Conservation (phyloP, 129 eudicot species). For the Calendula officinalis region DNA sequence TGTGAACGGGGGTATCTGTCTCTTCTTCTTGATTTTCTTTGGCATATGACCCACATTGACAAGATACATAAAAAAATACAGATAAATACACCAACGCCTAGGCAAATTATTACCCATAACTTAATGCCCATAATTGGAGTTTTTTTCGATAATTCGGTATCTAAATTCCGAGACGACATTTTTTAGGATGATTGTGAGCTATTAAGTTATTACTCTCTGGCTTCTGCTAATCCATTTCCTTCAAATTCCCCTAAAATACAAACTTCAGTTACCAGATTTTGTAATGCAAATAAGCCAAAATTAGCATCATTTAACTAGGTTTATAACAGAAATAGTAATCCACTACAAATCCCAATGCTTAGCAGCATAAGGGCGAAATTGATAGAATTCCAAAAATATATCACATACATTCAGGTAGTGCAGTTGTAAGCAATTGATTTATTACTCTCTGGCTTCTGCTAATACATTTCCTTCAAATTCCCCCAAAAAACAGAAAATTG, state of each 20-base stretch:
- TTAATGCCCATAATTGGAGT: conserved; percentile 63
- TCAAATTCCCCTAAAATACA: conserved; percentile 10
- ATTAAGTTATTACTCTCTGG: conserved; percentile 5
- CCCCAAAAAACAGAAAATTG: too few species aligned
- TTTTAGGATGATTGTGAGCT: conserved; percentile 9
- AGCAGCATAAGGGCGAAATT: background rate
- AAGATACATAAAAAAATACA: conserved; percentile 61
- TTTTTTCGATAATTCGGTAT: conserved; percentile 53
- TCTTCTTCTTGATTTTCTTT: conserved; percentile 60
- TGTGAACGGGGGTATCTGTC: conserved; percentile 50
- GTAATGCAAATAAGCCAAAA: background rate
- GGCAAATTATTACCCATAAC: conserved; percentile 76
- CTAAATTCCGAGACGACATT: conserved; percentile 62
- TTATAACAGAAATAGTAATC: background rate
- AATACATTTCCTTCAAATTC: too few species aligned
- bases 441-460: too few species aligned
- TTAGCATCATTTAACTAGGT: background rate
- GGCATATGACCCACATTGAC: conserved; percentile 64
- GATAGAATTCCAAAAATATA: background rate
- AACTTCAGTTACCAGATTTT: background rate
- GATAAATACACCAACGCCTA: conserved; percentile 61
- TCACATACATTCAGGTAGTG: background rate
- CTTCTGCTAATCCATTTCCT: conserved; percentile 34
- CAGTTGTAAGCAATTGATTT: too few species aligned
- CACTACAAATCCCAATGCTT: background rate